Base-by-base conservation (phyloP, 768 basidiomycete species). In the Favolaschia claudopus region DNA sequence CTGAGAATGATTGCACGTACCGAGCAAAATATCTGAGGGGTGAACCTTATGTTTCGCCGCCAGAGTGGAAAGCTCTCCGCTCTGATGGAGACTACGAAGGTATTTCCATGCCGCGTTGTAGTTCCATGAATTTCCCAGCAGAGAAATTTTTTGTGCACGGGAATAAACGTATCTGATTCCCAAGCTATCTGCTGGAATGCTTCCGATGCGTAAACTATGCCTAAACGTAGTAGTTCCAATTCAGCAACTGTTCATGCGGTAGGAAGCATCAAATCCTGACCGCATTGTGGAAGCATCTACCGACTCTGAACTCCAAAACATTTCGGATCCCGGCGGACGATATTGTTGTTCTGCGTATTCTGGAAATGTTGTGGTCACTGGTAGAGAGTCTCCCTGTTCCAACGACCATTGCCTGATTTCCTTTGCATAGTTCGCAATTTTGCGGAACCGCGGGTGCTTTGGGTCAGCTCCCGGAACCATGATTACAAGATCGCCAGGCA, bases 321-420 rank as follows among this genome's bases (percentile, higher is more conserved):
- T 15, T 27, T 43, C 32, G 20, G 25, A 28, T n/a, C n/a, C n/a
- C n/a, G n/a, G 17, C 42, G 33, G n/a, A 32, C 6, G n/a, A 24
- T 52, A 54, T 9, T 37, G 52, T 20, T 54, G 42, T 29, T 54
- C 52, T 9, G 52, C 33, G 19, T 44, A 44, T 36, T 54, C 52
- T 3, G 51, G 51, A 19, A 27, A 54, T 17, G 19, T 54, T 6
- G 31, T 53, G 8, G n/a, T 20, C 12, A 38, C 15, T 15, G 36
- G 48, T 4, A 25, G 22, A 3, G 22, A 20, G 4, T 24, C 15
- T 33, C 39, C 39, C 31, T 28, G 10, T 1, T 8, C 52, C 14
- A 12, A 10, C 10, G n/a, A 43, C 42, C 31, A 54, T 14, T 32
- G 33, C 19, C 37, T 31, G 15, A 54, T 54, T 5, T 54, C 29